Base-by-base conservation (phyloP, 2,329 filamentous ascomycete species). In the Dothistroma pini region DNA sequence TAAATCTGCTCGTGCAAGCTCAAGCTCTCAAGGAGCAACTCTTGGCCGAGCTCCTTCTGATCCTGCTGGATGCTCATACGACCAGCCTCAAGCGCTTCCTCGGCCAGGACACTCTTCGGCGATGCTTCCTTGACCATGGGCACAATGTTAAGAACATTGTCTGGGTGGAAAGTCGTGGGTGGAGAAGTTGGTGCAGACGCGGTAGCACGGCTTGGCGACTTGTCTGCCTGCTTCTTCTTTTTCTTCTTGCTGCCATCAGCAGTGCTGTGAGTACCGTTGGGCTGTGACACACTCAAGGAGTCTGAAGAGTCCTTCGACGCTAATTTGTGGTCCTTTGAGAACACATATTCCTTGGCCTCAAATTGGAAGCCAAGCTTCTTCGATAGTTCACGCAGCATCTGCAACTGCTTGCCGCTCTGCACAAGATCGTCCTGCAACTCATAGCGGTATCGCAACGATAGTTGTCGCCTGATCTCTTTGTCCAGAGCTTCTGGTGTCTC, bases 1-100 rank as follows among this genome's bases (percentile, higher is more conserved):
- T 99, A 99, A 68, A 99, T 97, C 77, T 99, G 95, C 81, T 99
- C 95, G 72, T 99, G 93, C 49, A 99, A 81, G 51, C 95, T 96
- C 63, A 99, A 80, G 41, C 93, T 97, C 77, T 99, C 95, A n/a
- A 97, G 81, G 32, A 99, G 84, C 59, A 99, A 84, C 76, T 99
- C 95, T 77, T 97, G 93, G 47, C 95, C 95, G 51, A 99, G 86
- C 78, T 97, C 95, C 79, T 90, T 93, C 80, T 99, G 92, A 74
- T 91, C 89, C 75, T 97, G 93, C 70, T 95, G 86, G 63, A 99
- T 87, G n/a, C 93, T 97, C 73, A 99, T 93, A 57, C 93, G 90
- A 25, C 95, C 95, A 60, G 93, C 95, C 76, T 99, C 95, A 49
- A 99, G 82, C 14, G 95, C 93, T 78, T 99, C 95, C 75, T 99